Base-by-base conservation (phyloP, 768 basidiomycete genomes). In the Steccherinum ochraceum region DNA sequence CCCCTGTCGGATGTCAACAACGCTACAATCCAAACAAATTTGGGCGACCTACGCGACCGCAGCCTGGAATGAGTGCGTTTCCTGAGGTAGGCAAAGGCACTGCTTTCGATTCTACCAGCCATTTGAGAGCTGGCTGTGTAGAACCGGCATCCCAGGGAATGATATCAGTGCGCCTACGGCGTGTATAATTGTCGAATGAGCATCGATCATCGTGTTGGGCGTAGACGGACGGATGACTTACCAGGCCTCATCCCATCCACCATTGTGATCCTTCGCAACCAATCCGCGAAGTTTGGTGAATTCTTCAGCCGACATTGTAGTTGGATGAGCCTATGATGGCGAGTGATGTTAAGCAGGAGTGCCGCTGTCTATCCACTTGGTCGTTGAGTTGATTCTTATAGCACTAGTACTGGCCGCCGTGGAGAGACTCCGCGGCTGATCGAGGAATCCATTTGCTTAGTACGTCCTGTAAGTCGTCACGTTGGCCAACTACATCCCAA, bases 91-190 rank as follows among this genome's bases (percentile, higher is more conserved):
- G 78, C 41, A 78, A 68, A 0, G 71, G 62, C 13, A 81, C 56
- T 24, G 69, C 64, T 13, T 68, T 67, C 1, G 74, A 73, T 44
- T 76, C 67, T 21, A 86, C 59, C 1, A 82, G 62, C 45, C 81
- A 78, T 21, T 61, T 64, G 49, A 86, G 66, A 1, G 83, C 73
- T 4, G 79, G 82, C 55, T 86, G 84, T 3, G 70, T 58, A 4
- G 68, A 63, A 2, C 81, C 77, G 4, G 61, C 60, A 55, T 86
- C 84, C 84, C 86, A 88, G 1, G 86, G 85, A 0, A 81, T 84
- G 1, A 79, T 49, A 0, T 70, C 67, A 0, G 63, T 56, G 58
- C 76, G 67, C 80, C 81, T 53, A 19, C n/a, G n/a, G n/a, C 19
- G 41, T 10, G n/a, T 16, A 35, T 35, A 16, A 35, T 35, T 18